These are phyloP conservation scores for Xerocomellus intermedius DNA, from an alignment of 768 basidiomycete species.

Conservation along the genomic window DNA sequence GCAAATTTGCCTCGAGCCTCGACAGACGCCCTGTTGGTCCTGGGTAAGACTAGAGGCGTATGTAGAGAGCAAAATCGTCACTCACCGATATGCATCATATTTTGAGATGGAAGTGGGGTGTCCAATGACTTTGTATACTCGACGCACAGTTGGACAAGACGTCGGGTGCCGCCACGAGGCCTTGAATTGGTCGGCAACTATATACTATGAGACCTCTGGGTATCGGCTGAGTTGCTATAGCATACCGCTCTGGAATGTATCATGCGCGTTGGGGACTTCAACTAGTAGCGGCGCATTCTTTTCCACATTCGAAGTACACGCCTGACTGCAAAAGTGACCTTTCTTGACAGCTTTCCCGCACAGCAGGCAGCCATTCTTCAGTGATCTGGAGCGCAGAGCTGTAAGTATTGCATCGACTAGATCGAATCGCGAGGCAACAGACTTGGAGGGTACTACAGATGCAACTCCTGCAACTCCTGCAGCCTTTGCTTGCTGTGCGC, in stretches of 20 bases:
- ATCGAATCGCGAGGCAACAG: slow-evolving; percentile 22
- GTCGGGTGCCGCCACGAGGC: slow-evolving; percentile 65
- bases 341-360: slow-evolving; percentile 61
- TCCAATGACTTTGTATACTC: slow-evolving; percentile 62
- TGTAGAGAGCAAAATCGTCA: neutral
- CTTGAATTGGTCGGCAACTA: slow-evolving; percentile 67
- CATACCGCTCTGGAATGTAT: slow-evolving; percentile 65
- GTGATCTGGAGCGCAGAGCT: slow-evolving; percentile 31
- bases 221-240: neutral
- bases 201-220: slow-evolving; percentile 1
- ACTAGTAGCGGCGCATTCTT: slow-evolving; percentile 54
- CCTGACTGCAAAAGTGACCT: slow-evolving; percentile 61
- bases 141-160: slow-evolving; percentile 54
- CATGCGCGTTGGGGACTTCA: slow-evolving; percentile 58
- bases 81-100: slow-evolving; percentile 63
- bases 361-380: slow-evolving; percentile 52
- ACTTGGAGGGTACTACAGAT: slow-evolving; percentile 28
- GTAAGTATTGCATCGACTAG: slow-evolving; percentile 32
- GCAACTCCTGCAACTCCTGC: slow-evolving; percentile 25
- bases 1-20: slow-evolving; percentile 61
- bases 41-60: neutral
- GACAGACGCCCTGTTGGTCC: slow-evolving; percentile 44
- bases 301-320: slow-evolving; percentile 54
- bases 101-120: slow-evolving; percentile 47
- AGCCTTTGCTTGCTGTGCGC: slow-evolving; percentile 48